Evolutionary conservation across 768 basidiomycete genomes (phyloP), one percentile per base, ranked within the genome.

Genomic region (Sarcomyxa edulis): DNA sequence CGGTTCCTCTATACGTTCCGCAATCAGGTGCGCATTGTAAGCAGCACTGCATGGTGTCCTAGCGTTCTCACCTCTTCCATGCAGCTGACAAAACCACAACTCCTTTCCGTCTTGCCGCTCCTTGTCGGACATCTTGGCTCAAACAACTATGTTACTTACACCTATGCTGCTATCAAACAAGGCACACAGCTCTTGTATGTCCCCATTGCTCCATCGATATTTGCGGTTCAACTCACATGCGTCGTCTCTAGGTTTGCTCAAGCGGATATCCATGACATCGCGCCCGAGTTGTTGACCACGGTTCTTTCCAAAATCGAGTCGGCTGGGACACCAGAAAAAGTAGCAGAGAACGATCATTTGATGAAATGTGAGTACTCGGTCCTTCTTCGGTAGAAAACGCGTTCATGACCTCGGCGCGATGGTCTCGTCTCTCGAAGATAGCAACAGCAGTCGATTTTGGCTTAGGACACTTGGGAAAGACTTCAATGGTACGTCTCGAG

Each of bases 261-360:
- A 56, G 80, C 77, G 20, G 95, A 98, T 54, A 77, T 97, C 20
- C 83, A 82, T 33, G 85, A 87, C 8, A 76, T 85, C 45, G 89
- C 92, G n/a, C 67, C 76, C 11, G 70, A 74, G 31, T 70, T 96
- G 43, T 61, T 91, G 18, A 63, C 75, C 42, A 81, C 81, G 3
- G 67, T 97, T 4, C 69, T 99, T 46, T 59, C 62, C 27, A 91
- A 85, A 58, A 86, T 96, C 30, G 90, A 93, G 57, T 62, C 66
- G 28, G 85, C 80, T 5, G 73, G 71, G 3, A 85, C 85, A 3
- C 81, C 96, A 0, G 88, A 96, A 56, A 94, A 95, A 64, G 78
- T 95, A 22, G 91, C 95, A 0, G 94, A 97, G 57, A 99, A 99
- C 49, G 95, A 98, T 59, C 87, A 96, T 58, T 65, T 98, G 33